Conservation (phyloP, 2,329 filamentous ascomycete genomes). For the Cladobotryum protrusum region DNA sequence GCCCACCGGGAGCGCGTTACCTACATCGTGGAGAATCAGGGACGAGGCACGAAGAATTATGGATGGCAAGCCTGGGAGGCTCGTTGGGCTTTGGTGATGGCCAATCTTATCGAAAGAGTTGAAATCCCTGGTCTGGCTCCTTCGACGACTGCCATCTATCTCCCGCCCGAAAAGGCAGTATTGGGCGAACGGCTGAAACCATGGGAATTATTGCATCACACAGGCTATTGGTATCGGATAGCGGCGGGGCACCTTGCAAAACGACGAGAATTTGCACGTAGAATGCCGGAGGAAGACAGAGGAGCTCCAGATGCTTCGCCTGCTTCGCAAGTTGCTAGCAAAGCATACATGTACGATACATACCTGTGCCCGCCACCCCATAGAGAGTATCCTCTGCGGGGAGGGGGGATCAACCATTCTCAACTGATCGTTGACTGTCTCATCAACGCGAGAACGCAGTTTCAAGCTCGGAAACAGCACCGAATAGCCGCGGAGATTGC, state of each 20-base stretch:
- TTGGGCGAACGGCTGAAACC: constrained; percentile 53
- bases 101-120: constrained; percentile 50
- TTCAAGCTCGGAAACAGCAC: constrained; percentile 46
- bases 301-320: constrained; percentile 43
- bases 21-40: constrained; percentile 74
- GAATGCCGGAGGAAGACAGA: constrained; percentile 54
- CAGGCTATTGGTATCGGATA: constrained; percentile 60
- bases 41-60: constrained; percentile 81
- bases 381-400: constrained; percentile 49
- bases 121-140: constrained; percentile 45
- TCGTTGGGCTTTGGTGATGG: constrained; percentile 60
- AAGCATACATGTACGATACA: constrained; percentile 53
- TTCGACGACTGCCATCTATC: constrained; percentile 39
- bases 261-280: constrained; percentile 47
- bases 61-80: constrained; percentile 94
- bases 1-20: constrained; percentile 67
- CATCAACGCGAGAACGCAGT: constrained; percentile 46
- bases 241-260: constrained; percentile 52
- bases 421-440: constrained; percentile 49
- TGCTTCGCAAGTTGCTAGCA: constrained; percentile 40
- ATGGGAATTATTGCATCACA: constrained; percentile 59
- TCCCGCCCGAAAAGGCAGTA: constrained; percentile 53
- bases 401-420: constrained; percentile 48
- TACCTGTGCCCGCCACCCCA: constrained; percentile 61
- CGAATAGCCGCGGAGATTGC: constrained; percentile 51